Percentiles rank a stretch among this genome's conserved stretches.
Conservation (phyloP, 805 yeast genomes). For the Kodamaea jinghongensis region DNA sequence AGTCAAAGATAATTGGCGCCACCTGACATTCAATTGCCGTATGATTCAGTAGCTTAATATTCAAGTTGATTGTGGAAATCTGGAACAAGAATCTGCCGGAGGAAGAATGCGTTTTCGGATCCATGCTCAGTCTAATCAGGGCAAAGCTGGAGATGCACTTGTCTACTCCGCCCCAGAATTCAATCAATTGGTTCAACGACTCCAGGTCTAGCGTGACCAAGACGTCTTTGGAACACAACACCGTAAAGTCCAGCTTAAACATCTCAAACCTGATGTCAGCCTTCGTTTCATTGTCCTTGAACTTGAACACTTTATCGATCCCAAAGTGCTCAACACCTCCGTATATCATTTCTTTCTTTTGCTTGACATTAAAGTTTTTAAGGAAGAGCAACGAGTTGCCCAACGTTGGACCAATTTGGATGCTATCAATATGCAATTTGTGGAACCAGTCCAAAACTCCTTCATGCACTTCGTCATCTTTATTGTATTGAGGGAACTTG, state of each 20-base stretch:
- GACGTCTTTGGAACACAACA: slow-evolving; percentile 45
- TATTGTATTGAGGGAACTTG: slow-evolving; percentile 26
- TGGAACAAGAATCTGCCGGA: background rate
- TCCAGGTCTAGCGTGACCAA: slow-evolving; percentile 18
- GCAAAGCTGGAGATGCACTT: slow-evolving; percentile 21
- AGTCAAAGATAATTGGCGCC: background rate
- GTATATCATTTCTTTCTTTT: slow-evolving; percentile 39
- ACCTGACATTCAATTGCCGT: background rate
- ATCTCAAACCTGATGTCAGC: slow-evolving; percentile 57
- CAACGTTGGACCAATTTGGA: slow-evolving; percentile 46
- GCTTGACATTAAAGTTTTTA: slow-evolving; percentile 38
- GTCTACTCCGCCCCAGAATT: slow-evolving; percentile 23
- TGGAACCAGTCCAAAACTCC: slow-evolving; percentile 26
- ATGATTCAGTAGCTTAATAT: no score
- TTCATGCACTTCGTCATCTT: slow-evolving; percentile 8
- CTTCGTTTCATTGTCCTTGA: slow-evolving; percentile 21
- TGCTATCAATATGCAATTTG: slow-evolving; percentile 33
- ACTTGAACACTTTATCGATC: slow-evolving; percentile 26
- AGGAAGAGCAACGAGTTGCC: slow-evolving; percentile 25
- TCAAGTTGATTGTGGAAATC: background rate
- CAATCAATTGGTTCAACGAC: slow-evolving; percentile 24
- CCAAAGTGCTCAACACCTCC: slow-evolving; percentile 47
- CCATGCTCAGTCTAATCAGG: slow-evolving; percentile 11
- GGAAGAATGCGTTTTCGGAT: background rate
- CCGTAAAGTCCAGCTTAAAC: slow-evolving; percentile 31